Evolutionary conservation across 306 rosid genomes (phyloP), one percentile per base, ranked within the genome.

Genomic region (Fragaria ananassa): DNA sequence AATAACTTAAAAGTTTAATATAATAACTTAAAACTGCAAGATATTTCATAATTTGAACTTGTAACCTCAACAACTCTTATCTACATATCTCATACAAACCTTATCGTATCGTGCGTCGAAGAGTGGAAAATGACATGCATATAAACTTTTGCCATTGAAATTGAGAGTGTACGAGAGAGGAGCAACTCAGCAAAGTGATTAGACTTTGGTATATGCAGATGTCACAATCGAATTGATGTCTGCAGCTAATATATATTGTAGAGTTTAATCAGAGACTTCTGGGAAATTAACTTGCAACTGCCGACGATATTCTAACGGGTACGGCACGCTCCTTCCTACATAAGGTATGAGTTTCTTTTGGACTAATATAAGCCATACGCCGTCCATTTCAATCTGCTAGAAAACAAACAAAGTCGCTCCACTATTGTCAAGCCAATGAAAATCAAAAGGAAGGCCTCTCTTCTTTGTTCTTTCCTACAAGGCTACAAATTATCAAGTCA

Each of bases 41-140:
- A 31, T 31, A 31, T 31, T 14, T 44, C 13, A 1, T 44, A 44
- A 10, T 10, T 9, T 45, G 2, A 45, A 45, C 44, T 10, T 45
- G 14, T 45, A 11, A 37, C 1, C 41, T 37, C 1, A 37, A 37
- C 0, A 31, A 4, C 1, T 5, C 0, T 50, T 1, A 49, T 49
- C 8, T 8, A 4, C 8, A 0, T 31, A 31, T 0, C 0, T 6
- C 7, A 49, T 5, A 15, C 0, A 17, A 54, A 46, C 3, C 18
- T 46, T 47, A 47, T 14, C 53, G 2, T 2, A 21, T 54, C 9
- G 0, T 7, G 9, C 0, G 29, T 56, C 21, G 31, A 56, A 21
- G 10, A 56, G 0, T 18, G 0, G 23, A 51, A 51, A 51, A 17
- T 6, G 23, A 51, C 57, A 10, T 0, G 57, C 19, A 4, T 47